Percentiles rank a stretch among this genome's conserved stretches.
Conservation (phyloP, 2,329 filamentous ascomycete genomes). For the Aspergillus cejpii region DNA sequence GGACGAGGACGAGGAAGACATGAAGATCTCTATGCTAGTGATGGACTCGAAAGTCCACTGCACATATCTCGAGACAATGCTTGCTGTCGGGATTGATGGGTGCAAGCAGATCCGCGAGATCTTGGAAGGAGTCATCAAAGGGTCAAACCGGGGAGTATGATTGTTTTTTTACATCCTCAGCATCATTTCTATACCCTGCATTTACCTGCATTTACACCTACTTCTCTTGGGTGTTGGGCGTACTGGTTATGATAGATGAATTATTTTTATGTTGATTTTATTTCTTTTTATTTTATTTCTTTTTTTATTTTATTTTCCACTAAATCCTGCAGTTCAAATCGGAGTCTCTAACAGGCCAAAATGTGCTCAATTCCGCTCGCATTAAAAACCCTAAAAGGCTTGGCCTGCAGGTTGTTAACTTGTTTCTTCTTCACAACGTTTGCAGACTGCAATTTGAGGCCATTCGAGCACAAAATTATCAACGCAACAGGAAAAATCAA, state of each 20-base stretch:
- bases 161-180: slow-evolving; percentile 13
- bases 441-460: not conserved
- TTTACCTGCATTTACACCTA: slow-evolving; percentile 2
- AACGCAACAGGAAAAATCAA: not conserved
- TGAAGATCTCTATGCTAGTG: slow-evolving; percentile 66
- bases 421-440: too few relatives aligned
- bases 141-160: slow-evolving; percentile 25
- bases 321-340: too few relatives aligned
- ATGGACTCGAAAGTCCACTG: slow-evolving; percentile 87
- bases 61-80: slow-evolving; percentile 75
- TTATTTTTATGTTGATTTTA: not conserved
- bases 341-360: slow-evolving; percentile 3
- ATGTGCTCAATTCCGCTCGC: slow-evolving; percentile 12
- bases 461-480: slow-evolving; percentile 5
- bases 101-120: slow-evolving; percentile 79
- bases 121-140: slow-evolving; percentile 70
- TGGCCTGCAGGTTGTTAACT: not conserved
- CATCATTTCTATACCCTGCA: not conserved
- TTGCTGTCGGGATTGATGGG: slow-evolving; percentile 85
- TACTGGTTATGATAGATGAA: not conserved
- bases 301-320: not conserved
- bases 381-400: not conserved
- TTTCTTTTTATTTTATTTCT: not conserved
- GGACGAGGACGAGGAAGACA: slow-evolving; percentile 36
- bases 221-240: slow-evolving; percentile 10